Evolutionary conservation across 2,329 filamentous ascomycete species (phyloP), one percentile per base, ranked within the genome.

Genomic region (Trichophyton verrucosum): DNA sequence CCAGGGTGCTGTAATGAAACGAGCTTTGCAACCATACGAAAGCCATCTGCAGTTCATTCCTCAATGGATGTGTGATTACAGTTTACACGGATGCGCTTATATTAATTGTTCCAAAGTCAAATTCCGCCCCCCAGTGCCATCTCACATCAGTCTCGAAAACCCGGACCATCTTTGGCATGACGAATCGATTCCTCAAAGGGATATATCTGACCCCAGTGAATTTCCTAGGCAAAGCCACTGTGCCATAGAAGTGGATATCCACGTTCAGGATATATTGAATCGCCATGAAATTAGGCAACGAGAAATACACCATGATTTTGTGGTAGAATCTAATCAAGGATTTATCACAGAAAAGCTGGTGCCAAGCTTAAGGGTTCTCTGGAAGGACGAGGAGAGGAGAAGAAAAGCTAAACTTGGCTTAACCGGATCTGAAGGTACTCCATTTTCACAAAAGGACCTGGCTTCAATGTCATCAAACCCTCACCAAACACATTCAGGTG

Each of bases 61-160:
- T 8, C 95, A 99, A 74, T 99, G 95, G 83, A 97, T 99, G 94
- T 88, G 87, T 65, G 95, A 99, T 72, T 99, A 95, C 78, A 99
- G 96, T 70, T 78, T 99, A 66, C 97, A 95, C 72, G 95, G 95
- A 5, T 99, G 94, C 70, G 86, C 85, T 61, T 95, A 92, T 68
- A 84, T 97, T 65, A 83, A 92, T 62, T 87, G 85, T 57, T 78
- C 78, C 8, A 88, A 84, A 64, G 83, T 86, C 1, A 80, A 76
- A 30, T 96, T 96, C 69, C 84, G 94, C 60, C 78, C 79, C 1
- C 91, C 91, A 0, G 78, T 96, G 1, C 91, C 91, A 0, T 76
- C 81, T 7, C 84, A 83, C 67, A 77, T 85, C n/a, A 80, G 86
- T 22, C 76, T 84, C n/a, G 80, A 81, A 61, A 78, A 77, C 60